Base-by-base conservation (phyloP, 2,329 filamentous ascomycete genomes). In the Ramularia endophylla region DNA sequence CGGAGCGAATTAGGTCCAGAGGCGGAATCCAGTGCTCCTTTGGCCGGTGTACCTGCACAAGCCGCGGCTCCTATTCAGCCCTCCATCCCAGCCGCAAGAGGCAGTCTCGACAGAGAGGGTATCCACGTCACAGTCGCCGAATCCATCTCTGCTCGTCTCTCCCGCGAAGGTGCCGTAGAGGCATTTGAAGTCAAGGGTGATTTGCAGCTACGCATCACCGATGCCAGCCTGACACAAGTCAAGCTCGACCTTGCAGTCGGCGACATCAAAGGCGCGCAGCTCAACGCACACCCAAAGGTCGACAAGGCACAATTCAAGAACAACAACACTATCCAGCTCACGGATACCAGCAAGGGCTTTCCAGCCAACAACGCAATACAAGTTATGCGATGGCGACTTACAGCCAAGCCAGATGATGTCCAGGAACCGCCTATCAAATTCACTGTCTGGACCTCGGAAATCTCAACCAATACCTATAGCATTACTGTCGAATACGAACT, bases 401-500 rank as follows among this genome's bases (percentile, higher is more conserved):
- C 82, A 12, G 85, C 87, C 36, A 88, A 87, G 66, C 74, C 77
- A 2, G 88, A 94, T 53, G 87, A 94, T 55, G 68, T 83, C 27
- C 81, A 80, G 48, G 80, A 89, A 40, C 81, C 94, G 27, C 92
- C 92, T 6, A 92, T 98, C 58, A 92, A 85, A 27, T 97, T 98
- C 65, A 95, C 88, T 2, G 90, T 95, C 27, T 98, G 92, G 92
- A 87, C 94, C 46, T 95, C 95, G 67, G 88, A 89, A 65, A 84
- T 86, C 35, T 77, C 80, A 16, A 79, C 83, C 34, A 80, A 81
- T 61, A 88, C 83, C 57, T 94, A 83, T 65, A 94, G 85, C 51
- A 80, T 98, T 60, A 98, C 90, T 2, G 79, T 97, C 25, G 92
- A 97, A 66, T 98, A 97, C 63, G 92, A 98, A 65, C 77, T 95